phyloP scores from a whole-genome alignment of 2,329 filamentous ascomycete genomes.

The Pseudopithomyces chartarum region DNA sequence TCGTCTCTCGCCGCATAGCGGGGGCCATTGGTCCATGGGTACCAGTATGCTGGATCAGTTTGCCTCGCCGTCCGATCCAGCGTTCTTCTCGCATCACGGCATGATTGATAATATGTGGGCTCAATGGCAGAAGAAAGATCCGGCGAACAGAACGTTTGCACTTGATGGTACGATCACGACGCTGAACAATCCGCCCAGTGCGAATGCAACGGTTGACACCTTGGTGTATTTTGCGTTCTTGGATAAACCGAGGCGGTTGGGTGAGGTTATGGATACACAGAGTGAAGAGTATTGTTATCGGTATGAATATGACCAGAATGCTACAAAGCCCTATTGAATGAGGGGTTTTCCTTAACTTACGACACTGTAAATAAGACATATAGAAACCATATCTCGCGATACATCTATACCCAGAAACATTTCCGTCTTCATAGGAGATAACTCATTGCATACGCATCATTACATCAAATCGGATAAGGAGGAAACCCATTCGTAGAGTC shows the following conservation, averaged over 20 bases:
- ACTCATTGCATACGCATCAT: too few species aligned
- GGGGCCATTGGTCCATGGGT: constrained; percentile 40
- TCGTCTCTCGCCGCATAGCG: constrained; percentile 43
- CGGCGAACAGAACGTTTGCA: not conserved
- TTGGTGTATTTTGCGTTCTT: not conserved
- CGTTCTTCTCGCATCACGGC: constrained; percentile 54
- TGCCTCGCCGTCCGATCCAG: constrained; percentile 51
- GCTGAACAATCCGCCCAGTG: not conserved
- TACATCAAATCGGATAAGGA: too few species aligned
- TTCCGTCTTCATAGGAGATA: too few species aligned
- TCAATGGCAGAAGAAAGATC: constrained; percentile 54
- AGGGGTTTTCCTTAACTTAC: too few species aligned
- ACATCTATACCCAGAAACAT: too few species aligned
- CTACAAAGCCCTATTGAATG: too few species aligned
- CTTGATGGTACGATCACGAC: not conserved
- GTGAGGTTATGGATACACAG: not conserved
- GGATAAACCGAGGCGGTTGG: not conserved
- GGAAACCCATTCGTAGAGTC: too few species aligned
- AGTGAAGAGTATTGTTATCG: not conserved
- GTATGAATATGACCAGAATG: not conserved
- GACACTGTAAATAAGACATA: too few species aligned
- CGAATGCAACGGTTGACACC: not conserved
- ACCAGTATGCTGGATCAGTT: constrained; percentile 48
- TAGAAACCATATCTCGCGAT: too few species aligned
- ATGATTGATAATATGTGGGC: constrained; percentile 54